These are phyloP conservation scores for Capsicum chinense DNA, from an alignment of 257 asterid genomes.

Conservation along the genomic window DNA sequence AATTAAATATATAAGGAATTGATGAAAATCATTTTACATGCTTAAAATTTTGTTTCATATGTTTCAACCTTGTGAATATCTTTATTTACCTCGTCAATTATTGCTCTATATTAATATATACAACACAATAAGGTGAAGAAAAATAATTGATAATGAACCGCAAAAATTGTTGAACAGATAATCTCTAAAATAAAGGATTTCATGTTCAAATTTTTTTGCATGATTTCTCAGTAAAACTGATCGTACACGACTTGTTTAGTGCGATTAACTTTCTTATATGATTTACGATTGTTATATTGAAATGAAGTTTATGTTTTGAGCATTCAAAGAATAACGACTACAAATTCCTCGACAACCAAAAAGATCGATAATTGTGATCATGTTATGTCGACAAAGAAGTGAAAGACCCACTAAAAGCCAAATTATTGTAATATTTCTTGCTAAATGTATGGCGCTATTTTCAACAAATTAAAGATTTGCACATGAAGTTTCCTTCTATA, in stretches of 20 bases:
- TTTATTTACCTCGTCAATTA: not conserved
- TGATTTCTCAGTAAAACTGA: too few relatives aligned
- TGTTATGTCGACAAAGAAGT: not conserved
- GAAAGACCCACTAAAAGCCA: not conserved
- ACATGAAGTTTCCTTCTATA: not conserved
- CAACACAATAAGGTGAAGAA: not conserved
- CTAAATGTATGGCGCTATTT: not conserved
- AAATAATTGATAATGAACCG: not conserved
- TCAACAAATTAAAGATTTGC: not conserved
- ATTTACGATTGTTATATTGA: too few relatives aligned
- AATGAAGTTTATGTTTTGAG: too few relatives aligned
- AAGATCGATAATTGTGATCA: not conserved
- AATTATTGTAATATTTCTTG: not conserved
- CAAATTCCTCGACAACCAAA: not conserved
- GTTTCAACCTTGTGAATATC: not conserved
- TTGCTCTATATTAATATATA: not conserved
- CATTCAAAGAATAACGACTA: rapidly evolving
- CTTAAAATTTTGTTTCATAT: not conserved
- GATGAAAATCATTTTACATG: not conserved
- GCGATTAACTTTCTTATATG: too few relatives aligned
- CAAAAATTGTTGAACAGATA: not conserved
- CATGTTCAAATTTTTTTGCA: too few relatives aligned
- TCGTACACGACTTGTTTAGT: too few relatives aligned
- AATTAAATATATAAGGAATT: not conserved
- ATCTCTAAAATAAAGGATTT: too few relatives aligned